Conservation (phyloP, 768 basidiomycete species). For the Lactifluus piperatus region DNA sequence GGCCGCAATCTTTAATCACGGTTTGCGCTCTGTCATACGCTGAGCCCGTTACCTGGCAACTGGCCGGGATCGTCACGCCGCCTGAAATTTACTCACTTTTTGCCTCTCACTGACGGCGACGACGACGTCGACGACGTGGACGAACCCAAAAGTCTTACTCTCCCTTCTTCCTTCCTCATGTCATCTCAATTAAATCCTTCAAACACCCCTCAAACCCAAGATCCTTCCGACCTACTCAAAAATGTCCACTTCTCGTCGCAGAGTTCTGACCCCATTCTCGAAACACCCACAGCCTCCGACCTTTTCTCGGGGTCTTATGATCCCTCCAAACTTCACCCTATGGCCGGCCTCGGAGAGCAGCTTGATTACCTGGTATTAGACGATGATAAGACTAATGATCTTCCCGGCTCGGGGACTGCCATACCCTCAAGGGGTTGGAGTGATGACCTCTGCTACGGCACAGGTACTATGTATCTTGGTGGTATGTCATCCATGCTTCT, state of each 20-base stretch:
- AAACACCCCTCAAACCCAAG: not conserved
- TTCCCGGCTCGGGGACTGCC: slow-evolving; percentile 85
- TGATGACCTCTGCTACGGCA: slow-evolving; percentile 99
- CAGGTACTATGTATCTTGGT: slow-evolving; percentile 96
- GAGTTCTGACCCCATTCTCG: slow-evolving; percentile 35
- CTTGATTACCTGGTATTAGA: slow-evolving; percentile 93
- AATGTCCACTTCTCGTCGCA: slow-evolving; percentile 23
- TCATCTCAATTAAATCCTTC: slow-evolving; percentile 6
- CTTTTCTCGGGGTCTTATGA: slow-evolving; percentile 84
- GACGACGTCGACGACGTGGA: slow-evolving; percentile 5
- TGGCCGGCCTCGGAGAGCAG: slow-evolving; percentile 87
- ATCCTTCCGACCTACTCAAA: slow-evolving; percentile 17
- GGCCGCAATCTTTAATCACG: too few relatives aligned
- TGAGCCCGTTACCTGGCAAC: slow-evolving; percentile 7
- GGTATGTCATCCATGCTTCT: slow-evolving; percentile 50
- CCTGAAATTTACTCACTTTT: slow-evolving; percentile 2
- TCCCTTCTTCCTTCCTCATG: slow-evolving; percentile 4
- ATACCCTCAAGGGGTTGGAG: slow-evolving; percentile 96
- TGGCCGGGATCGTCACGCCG: slow-evolving; percentile 12
- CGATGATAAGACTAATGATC: slow-evolving; percentile 88
- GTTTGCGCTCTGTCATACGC: not conserved
- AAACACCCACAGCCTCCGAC: slow-evolving; percentile 75
- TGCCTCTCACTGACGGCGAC: not conserved
- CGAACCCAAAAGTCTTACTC: not conserved
- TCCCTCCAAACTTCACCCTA: slow-evolving; percentile 86